Conservation (phyloP, 208 protist genomes). For the Balamuthia mandrillaris region DNA sequence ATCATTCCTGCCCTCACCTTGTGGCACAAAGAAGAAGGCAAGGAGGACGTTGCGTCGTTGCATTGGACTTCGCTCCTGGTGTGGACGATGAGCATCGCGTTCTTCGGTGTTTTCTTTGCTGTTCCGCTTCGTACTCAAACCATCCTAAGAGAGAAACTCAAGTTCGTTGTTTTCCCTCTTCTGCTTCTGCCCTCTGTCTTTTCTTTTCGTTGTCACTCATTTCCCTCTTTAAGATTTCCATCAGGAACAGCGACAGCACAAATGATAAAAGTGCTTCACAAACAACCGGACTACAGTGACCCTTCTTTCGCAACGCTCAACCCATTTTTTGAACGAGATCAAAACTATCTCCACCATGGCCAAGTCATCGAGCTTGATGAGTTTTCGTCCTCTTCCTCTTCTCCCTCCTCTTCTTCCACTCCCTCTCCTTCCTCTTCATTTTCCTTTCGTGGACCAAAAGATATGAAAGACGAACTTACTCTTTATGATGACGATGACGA, state of each 20-base stretch:
- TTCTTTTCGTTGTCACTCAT: background rate
- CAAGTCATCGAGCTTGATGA: too few relatives aligned
- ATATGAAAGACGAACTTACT: too few relatives aligned
- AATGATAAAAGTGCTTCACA: constrained; percentile 48
- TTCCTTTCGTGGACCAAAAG: too few relatives aligned
- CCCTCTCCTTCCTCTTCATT: too few relatives aligned
- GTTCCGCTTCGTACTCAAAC: constrained; percentile 59
- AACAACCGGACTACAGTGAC: background rate
- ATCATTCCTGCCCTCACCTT: constrained; percentile 62
- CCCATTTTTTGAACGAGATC: too few relatives aligned
- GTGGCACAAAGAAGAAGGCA: too few relatives aligned
- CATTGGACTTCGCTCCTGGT: constrained; percentile 37
- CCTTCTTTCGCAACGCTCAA: too few relatives aligned
- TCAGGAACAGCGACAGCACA: constrained; percentile 60
- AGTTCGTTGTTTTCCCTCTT: background rate
- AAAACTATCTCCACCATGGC: too few relatives aligned
- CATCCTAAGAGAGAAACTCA: constrained; percentile 48
- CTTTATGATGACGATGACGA: too few relatives aligned
- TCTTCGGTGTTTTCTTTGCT: constrained; percentile 68
- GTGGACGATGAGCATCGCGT: constrained; percentile 48
- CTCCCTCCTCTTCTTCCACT: too few relatives aligned
- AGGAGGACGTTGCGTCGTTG: too few relatives aligned
- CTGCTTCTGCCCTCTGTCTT: background rate
- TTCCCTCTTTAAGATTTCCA: background rate
- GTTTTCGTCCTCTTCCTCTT: too few relatives aligned